Evolutionary conservation across 768 basidiomycete genomes (phyloP).

Genomic region (Sporobolomyces pararoseus): DNA sequence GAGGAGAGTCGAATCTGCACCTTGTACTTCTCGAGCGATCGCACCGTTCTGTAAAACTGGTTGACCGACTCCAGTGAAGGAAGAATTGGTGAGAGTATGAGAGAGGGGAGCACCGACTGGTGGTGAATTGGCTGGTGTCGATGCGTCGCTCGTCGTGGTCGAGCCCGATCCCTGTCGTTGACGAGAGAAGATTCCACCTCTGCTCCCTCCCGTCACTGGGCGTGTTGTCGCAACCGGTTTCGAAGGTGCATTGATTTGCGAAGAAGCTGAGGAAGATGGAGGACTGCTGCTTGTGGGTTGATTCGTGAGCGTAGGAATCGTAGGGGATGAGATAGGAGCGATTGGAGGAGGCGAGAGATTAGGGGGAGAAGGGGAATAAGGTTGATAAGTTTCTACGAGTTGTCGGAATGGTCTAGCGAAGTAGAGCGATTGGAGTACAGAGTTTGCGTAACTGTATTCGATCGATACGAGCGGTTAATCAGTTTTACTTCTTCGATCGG

Average conservation of each 20-base stretch:
- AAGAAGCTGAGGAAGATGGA: neutral
- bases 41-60: constrained; percentile 58
- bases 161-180: constrained; percentile 17
- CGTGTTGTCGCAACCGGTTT: neutral
- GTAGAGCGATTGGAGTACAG: constrained; percentile 95
- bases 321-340: neutral
- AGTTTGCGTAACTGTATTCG: constrained; percentile 78
- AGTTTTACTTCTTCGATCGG: neutral
- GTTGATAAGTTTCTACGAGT: constrained; percentile 58
- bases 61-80: constrained; percentile 36
- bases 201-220: constrained; percentile 1
- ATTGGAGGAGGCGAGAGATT: neutral
- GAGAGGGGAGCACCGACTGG: constrained; percentile 29
- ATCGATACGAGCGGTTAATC: constrained; percentile 9
- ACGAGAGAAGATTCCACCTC: constrained; percentile 24
- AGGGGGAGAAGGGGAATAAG: constrained; percentile 1
- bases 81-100: constrained; percentile 24
- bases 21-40: constrained; percentile 28
- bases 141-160: constrained; percentile 5
- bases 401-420: constrained; percentile 91
- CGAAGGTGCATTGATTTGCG: neutral
- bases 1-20: constrained; percentile 62
- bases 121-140: neutral
- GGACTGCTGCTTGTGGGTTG: neutral
- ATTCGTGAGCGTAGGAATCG: neutral